A percentile compares a stretch with the other conserved stretches of the same genome.
These are phyloP conservation scores for Tolypocladium sp. DNA, from an alignment of 2,329 filamentous ascomycete species.

Conservation along the genomic window DNA sequence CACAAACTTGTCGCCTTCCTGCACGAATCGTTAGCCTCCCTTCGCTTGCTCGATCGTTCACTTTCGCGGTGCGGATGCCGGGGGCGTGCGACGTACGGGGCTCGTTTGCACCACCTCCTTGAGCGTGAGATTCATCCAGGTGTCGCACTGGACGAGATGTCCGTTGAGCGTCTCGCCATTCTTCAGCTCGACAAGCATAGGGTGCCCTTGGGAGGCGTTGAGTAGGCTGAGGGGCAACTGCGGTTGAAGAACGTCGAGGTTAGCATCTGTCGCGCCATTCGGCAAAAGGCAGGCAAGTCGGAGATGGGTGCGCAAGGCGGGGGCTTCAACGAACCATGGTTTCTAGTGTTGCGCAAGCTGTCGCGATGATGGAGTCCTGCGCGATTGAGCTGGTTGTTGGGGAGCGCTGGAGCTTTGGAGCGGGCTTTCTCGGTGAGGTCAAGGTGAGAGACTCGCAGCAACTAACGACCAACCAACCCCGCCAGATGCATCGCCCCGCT, in stretches of 20 bases:
- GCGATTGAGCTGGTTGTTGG: neutral
- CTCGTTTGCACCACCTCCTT: constrained; percentile 97
- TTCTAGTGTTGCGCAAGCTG: neutral
- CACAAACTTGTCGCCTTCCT: constrained; percentile 91
- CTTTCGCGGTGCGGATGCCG: neutral
- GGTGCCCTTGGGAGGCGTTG: constrained; percentile 92
- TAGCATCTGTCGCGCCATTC: constrained; percentile 7
- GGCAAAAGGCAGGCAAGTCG: neutral
- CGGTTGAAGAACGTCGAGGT: constrained; percentile 4
- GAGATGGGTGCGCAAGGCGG: neutral
- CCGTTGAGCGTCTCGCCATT: constrained; percentile 97
- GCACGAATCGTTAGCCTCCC: neutral
- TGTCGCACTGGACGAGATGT: constrained; percentile 92
- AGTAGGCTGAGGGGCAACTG: constrained; percentile 72
- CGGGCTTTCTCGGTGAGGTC: neutral
- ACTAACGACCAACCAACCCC: constrained; percentile 8
- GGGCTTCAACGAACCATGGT: neutral
- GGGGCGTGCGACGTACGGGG: constrained; percentile 43
- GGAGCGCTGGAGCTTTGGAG: neutral
- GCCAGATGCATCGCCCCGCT: constrained; percentile 19
- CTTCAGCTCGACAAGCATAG: constrained; percentile 96
- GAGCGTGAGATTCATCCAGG: constrained; percentile 98
- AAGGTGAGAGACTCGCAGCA: constrained; percentile 13
- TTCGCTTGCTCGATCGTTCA: neutral
- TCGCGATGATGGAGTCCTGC: neutral